Conservation (phyloP, 441 rosid genomes). For the Pelargonium myrrhifolium region DNA sequence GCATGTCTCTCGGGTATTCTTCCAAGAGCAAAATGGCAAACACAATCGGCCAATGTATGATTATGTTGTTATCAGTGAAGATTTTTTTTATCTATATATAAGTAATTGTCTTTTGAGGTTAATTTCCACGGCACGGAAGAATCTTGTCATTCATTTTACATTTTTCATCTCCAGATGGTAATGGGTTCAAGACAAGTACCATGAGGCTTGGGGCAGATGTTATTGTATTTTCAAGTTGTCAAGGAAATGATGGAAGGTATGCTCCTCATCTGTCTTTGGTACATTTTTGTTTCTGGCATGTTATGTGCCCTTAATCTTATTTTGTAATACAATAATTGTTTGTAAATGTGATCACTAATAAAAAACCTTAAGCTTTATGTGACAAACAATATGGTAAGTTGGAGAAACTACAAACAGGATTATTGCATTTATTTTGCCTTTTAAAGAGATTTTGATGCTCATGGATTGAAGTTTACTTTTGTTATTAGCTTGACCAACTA, state of each 20-base stretch:
- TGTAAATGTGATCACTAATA: no score
- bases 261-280: background rate
- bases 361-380: background rate
- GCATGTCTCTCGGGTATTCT: constrained; percentile 91
- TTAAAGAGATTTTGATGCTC: background rate
- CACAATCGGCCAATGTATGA: constrained; percentile 86
- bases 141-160: background rate
- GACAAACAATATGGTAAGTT: background rate
- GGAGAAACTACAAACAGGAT: background rate
- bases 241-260: background rate
- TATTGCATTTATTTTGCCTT: background rate
- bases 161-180: constrained; percentile 57
- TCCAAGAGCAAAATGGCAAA: constrained; percentile 76
- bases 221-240: constrained; percentile 38
- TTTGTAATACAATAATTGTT: background rate
- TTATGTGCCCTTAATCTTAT: background rate
- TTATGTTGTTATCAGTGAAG: background rate
- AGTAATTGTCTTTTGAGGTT: background rate
- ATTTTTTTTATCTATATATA: background rate
- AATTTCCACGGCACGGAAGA: background rate
- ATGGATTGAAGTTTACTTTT: background rate
- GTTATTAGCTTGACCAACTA: background rate
- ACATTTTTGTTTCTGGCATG: background rate
- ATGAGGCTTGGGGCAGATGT: constrained; percentile 96
- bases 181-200: constrained; percentile 98